Conservation (phyloP, 2,329 filamentous ascomycete species). For the Claviceps arundinis region DNA sequence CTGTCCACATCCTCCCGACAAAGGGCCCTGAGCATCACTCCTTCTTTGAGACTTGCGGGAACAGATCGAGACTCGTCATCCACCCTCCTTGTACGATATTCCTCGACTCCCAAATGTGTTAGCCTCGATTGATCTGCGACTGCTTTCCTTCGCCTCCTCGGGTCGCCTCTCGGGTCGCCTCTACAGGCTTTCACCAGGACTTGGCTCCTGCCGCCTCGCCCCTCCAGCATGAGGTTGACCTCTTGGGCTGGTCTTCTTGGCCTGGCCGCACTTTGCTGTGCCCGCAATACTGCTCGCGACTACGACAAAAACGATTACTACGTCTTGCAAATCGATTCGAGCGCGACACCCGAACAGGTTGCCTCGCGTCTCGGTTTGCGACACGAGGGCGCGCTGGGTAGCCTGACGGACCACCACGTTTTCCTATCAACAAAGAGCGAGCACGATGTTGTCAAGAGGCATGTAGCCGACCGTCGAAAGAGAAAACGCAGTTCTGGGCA, state of each 20-base stretch:
- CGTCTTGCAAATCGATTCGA: slow-evolving; percentile 66
- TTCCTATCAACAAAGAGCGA: slow-evolving; percentile 60
- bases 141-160: neutral
- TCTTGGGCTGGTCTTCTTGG: slow-evolving; percentile 40
- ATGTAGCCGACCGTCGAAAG: slow-evolving; percentile 40
- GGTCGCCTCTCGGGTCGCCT: neutral
- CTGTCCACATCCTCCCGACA: neutral
- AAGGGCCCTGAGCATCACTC: neutral
- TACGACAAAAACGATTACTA: slow-evolving; percentile 84
- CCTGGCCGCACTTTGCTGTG: slow-evolving; percentile 34
- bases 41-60: neutral
- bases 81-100: neutral
- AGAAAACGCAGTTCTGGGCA: slow-evolving; percentile 45
- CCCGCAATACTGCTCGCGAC: slow-evolving; percentile 46
- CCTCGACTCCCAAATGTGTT: neutral
- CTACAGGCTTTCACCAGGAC: neutral
- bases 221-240: slow-evolving; percentile 33
- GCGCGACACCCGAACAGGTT: slow-evolving; percentile 52
- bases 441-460: slow-evolving; percentile 44
- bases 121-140: neutral
- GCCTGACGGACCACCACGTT: slow-evolving; percentile 69
- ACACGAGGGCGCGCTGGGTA: slow-evolving; percentile 70
- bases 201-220: neutral
- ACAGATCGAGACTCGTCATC: neutral
- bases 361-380: slow-evolving; percentile 60